phyloP scores from a whole-genome alignment of 2,329 filamentous ascomycete species.

The Cordyceps cicadae region DNA sequence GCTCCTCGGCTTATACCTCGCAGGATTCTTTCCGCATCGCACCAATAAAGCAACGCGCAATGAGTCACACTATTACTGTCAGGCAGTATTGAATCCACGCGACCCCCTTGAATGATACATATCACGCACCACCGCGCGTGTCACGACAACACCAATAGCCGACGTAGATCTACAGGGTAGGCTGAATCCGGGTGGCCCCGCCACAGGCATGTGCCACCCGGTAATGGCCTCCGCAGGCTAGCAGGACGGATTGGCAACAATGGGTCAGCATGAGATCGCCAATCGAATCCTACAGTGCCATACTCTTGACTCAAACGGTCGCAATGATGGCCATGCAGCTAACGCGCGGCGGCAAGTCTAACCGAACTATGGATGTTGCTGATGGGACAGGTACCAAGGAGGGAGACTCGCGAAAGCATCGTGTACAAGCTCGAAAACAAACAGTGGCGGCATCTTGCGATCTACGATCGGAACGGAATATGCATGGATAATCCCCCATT shows the following conservation, averaged over 20 bases:
- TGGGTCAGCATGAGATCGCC: too few species aligned
- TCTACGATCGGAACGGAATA: not conserved
- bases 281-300: not conserved
- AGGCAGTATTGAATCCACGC: not conserved
- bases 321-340: not conserved
- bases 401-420: not conserved
- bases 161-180: not conserved
- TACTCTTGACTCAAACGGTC: not conserved
- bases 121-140: not conserved
- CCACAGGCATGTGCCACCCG: too few species aligned
- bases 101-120: not conserved
- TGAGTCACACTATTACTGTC: too few species aligned
- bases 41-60: too few species aligned
- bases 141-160: too few species aligned
- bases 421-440: not conserved
- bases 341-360: not conserved
- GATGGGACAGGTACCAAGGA: too few species aligned
- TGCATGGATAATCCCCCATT: not conserved
- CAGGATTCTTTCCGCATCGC: too few species aligned
- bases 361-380: too few species aligned
- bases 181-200: too few species aligned
- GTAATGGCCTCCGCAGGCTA: too few species aligned
- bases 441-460: not conserved
- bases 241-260: too few species aligned
- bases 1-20: too few species aligned